These are phyloP conservation scores for Penicillium fuscoglaucum DNA, from an alignment of 2,329 filamentous ascomycete genomes.

Conservation along the genomic window DNA sequence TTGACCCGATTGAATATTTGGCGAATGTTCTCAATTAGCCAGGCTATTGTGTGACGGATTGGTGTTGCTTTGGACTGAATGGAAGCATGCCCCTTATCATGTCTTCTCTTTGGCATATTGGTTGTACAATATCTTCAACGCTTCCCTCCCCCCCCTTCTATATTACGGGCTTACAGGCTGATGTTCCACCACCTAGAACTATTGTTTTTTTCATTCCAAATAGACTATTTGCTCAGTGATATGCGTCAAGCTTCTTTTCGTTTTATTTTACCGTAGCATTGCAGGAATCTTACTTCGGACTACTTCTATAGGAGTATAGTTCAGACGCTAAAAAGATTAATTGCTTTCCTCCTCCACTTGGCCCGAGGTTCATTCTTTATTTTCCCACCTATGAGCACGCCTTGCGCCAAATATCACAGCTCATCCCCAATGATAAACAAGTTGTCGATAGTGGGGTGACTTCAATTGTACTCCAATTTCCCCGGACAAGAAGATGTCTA, in stretches of 20 bases:
- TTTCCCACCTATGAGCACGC: constrained; percentile 23
- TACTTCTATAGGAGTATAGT: not conserved
- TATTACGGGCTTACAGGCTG: not conserved
- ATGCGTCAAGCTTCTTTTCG: not conserved
- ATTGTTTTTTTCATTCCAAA: not conserved
- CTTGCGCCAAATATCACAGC: not conserved
- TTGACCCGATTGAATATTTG: not conserved
- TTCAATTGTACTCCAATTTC: not conserved
- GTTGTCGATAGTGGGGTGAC: not conserved
- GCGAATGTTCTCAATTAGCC: not conserved
- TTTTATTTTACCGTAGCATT: not conserved
- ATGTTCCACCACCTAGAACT: constrained; percentile 1
- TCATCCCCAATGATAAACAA: not conserved
- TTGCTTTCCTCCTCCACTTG: not conserved
- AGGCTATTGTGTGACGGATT: not conserved
- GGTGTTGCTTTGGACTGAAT: not conserved
- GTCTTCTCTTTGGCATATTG: not conserved
- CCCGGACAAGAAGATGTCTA: not conserved
- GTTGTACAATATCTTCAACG: constrained; percentile 1
- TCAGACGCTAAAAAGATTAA: not conserved
- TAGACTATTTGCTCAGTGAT: not conserved
- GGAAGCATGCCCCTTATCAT: not conserved
- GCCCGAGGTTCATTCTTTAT: constrained; percentile 2
- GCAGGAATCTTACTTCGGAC: not conserved
- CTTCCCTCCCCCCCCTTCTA: not conserved